phyloP scores from a whole-genome alignment of 768 basidiomycete species.

The Suillus occidentalis region DNA sequence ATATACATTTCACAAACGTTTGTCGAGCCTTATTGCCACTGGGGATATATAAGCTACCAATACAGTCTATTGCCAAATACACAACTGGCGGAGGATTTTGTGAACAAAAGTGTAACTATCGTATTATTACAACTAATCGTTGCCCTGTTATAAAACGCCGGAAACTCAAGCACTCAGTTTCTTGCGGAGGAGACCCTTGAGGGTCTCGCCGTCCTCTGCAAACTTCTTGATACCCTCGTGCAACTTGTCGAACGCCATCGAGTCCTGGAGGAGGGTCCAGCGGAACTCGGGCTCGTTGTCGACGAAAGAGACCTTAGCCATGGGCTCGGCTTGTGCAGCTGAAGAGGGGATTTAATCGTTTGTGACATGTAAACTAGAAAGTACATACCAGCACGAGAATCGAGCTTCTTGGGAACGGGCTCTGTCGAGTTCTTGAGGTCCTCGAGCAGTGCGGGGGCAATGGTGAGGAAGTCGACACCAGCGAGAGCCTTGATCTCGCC shows the following conservation, averaged over 20 bases:
- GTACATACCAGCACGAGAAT: conserved; percentile 48
- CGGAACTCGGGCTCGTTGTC: conserved; percentile 97
- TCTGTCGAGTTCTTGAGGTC: conserved; percentile 84
- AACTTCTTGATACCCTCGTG: conserved; percentile 99
- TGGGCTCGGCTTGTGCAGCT: conserved; percentile 58
- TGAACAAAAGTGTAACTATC: background rate
- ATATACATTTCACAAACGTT: background rate
- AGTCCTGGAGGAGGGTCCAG: conserved; percentile 88
- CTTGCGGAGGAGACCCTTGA: conserved; percentile 78
- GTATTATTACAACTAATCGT: background rate
- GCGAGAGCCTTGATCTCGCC: conserved; percentile 95
- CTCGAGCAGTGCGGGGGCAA: conserved; percentile 86
- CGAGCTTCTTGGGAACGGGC: conserved; percentile 83
- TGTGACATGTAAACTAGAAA: background rate
- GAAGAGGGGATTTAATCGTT: background rate
- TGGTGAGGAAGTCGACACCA: conserved; percentile 97
- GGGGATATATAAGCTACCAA: background rate
- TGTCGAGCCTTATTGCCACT: background rate
- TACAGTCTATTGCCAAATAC: conserved; percentile 3
- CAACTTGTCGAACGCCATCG: conserved; percentile 98
- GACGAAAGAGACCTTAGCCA: conserved; percentile 80
- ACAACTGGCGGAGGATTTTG: background rate
- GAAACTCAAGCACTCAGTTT: conserved; percentile 43
- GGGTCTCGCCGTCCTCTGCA: conserved; percentile 88
- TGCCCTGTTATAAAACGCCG: background rate